These are phyloP conservation scores for Psilocybe cyanescens DNA, from an alignment of 768 basidiomycete genomes.

Conservation along the genomic window DNA sequence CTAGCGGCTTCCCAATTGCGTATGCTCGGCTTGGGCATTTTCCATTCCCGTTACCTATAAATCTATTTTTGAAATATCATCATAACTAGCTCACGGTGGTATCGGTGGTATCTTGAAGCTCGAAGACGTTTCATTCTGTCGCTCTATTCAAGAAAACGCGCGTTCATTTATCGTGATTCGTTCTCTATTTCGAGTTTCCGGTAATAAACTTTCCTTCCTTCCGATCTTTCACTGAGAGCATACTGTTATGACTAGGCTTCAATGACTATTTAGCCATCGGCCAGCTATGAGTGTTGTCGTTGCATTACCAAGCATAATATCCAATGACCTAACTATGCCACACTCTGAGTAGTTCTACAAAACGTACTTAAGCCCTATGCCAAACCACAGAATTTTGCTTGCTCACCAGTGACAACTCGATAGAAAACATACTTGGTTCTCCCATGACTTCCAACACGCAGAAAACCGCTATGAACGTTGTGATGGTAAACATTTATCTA, in stretches of 20 bases:
- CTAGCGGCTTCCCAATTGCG: too few species aligned
- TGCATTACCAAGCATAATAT: not conserved
- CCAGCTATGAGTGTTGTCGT: not conserved
- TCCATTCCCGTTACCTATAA: too few species aligned
- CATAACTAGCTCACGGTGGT: too few species aligned
- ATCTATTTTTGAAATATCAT: too few species aligned
- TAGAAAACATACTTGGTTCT: not conserved
- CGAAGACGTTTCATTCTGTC: not conserved
- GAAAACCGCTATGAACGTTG: conserved; percentile 49
- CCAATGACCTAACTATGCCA: not conserved
- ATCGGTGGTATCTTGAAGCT: too few species aligned
- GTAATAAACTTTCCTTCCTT: not conserved
- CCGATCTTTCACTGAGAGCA: not conserved
- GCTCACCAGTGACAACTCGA: not conserved
- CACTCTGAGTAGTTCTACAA: not conserved
- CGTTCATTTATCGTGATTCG: too few species aligned
- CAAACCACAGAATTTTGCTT: not conserved
- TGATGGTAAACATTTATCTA: conserved; percentile 41
- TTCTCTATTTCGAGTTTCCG: not conserved
- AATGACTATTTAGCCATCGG: not conserved
- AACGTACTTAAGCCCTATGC: not conserved
- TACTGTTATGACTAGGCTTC: not conserved
- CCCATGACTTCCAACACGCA: conserved; percentile 31
- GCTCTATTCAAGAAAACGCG: not conserved
- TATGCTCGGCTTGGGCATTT: too few species aligned